Evolutionary conservation across 257 asterid genomes (phyloP).

Genomic region (Echites panduratus): DNA sequence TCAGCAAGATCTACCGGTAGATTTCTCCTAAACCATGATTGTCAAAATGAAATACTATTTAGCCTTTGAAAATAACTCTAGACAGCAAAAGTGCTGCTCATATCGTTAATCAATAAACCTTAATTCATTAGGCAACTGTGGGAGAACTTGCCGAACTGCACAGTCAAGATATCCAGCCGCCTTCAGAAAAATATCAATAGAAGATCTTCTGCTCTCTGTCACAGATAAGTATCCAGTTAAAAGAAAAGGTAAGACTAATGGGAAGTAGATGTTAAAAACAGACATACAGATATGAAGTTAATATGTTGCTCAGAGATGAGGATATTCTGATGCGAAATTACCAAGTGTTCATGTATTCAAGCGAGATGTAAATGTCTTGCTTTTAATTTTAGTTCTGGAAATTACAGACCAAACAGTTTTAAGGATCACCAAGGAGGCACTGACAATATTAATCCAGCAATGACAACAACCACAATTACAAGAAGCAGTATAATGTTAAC

Average conservation of each 20-base stretch:
- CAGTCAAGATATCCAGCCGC: conserved; percentile 99
- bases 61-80: conserved; percentile 9
- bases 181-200: conserved; percentile 79
- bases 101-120: conserved; percentile 39
- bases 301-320: neutral
- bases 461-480: neutral
- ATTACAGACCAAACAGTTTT: neutral
- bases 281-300: neutral
- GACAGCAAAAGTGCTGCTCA: conserved; percentile 16
- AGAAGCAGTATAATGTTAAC: conserved; percentile 2
- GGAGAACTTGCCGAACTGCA: conserved; percentile 87
- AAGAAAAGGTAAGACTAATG: conserved; percentile 8
- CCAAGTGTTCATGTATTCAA: neutral
- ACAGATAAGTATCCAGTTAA: conserved; percentile 15
- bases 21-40: conserved; percentile 53
- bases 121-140: conserved; percentile 72
- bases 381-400: neutral
- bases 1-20: conserved; percentile 96
- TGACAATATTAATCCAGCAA: neutral
- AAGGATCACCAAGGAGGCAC: neutral
- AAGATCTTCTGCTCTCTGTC: conserved; percentile 82
- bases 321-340: neutral
- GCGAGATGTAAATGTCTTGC: neutral
- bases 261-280: conserved; percentile 9
- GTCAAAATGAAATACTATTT: conserved; percentile 19